Conservation (phyloP, 1,284 basidiomycete genomes). For the Xanthoconium separans region DNA sequence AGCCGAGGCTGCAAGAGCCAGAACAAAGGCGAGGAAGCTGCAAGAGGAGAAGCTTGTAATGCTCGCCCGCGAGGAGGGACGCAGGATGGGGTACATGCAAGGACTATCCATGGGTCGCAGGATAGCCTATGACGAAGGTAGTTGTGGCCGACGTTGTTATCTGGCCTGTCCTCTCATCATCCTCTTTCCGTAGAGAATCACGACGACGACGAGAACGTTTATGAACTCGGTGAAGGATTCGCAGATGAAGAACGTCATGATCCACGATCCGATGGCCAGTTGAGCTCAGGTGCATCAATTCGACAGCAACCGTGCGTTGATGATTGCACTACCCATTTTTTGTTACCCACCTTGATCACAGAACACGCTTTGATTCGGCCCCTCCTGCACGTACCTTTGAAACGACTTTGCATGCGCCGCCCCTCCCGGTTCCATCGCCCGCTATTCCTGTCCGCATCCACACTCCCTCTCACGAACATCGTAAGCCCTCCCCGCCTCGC, state of each 20-base stretch:
- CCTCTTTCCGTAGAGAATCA: constrained; percentile 13
- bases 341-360: constrained; percentile 20
- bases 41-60: constrained; percentile 42
- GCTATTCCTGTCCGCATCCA: constrained; percentile 22
- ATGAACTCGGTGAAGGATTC: constrained; percentile 10
- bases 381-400: constrained; percentile 31
- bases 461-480: constrained; percentile 22
- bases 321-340: not conserved
- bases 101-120: constrained; percentile 38
- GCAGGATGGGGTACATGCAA: constrained; percentile 40
- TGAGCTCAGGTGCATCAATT: constrained; percentile 15
- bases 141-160: constrained; percentile 12
- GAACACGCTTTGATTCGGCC: constrained; percentile 27
- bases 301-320: constrained; percentile 27
- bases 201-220: constrained; percentile 12
- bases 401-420: constrained; percentile 23
- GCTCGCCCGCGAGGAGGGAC: constrained; percentile 45
- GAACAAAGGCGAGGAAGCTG: constrained; percentile 41
- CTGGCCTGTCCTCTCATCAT: constrained; percentile 13
- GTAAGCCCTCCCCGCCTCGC: constrained; percentile 18
- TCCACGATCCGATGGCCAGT: constrained; percentile 10
- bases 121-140: constrained; percentile 35
- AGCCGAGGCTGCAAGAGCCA: constrained; percentile 43
- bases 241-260: constrained; percentile 26
- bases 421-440: constrained; percentile 34